Conservation (phyloP, 2,329 filamentous ascomycete genomes). For the Grosmannia serpens region DNA sequence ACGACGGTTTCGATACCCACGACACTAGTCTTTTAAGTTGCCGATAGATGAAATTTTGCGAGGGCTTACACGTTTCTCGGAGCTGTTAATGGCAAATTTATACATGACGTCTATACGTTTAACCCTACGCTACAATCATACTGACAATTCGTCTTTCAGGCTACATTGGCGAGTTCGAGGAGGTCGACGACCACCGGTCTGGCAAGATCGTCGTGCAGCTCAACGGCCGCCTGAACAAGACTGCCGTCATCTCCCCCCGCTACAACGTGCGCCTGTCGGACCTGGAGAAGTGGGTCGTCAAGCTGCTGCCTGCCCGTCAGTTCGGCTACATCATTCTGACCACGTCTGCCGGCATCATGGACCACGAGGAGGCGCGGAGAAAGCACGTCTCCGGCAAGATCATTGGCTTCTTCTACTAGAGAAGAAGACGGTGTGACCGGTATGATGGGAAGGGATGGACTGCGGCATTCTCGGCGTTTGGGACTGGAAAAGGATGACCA, state of each 20-base stretch:
- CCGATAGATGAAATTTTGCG: slow-evolving; percentile 81
- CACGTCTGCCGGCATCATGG: slow-evolving; percentile 99
- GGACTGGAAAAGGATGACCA: slow-evolving; percentile 5
- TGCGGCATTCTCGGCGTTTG: slow-evolving; percentile 8
- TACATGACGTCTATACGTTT: slow-evolving; percentile 82
- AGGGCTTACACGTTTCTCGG: slow-evolving; percentile 94
- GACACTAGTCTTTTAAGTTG: slow-evolving; percentile 99
- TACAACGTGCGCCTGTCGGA: slow-evolving; percentile 98
- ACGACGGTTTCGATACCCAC: slow-evolving; percentile 78
- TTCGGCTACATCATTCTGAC: slow-evolving; percentile 99
- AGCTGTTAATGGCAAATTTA: slow-evolving; percentile 28
- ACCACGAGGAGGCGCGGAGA: slow-evolving; percentile 98
- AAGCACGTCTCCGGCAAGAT: slow-evolving; percentile 99
- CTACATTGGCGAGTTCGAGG: slow-evolving; percentile 99
- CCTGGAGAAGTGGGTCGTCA: slow-evolving; percentile 99
- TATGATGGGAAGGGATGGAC: background rate
- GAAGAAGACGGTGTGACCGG: background rate
- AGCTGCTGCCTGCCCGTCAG: slow-evolving; percentile 97
- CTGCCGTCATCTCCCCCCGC: slow-evolving; percentile 95
- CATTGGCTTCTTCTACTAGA: slow-evolving; percentile 98
- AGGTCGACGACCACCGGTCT: slow-evolving; percentile 98
- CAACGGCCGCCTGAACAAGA: slow-evolving; percentile 97
- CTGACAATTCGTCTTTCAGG: slow-evolving; percentile 39
- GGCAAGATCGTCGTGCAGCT: slow-evolving; percentile 99
- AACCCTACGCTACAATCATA: slow-evolving; percentile 73